These are phyloP conservation scores for Saccharomyces hybrid DNA, from an alignment of 1,139 yeast genomes.

Conservation along the genomic window DNA sequence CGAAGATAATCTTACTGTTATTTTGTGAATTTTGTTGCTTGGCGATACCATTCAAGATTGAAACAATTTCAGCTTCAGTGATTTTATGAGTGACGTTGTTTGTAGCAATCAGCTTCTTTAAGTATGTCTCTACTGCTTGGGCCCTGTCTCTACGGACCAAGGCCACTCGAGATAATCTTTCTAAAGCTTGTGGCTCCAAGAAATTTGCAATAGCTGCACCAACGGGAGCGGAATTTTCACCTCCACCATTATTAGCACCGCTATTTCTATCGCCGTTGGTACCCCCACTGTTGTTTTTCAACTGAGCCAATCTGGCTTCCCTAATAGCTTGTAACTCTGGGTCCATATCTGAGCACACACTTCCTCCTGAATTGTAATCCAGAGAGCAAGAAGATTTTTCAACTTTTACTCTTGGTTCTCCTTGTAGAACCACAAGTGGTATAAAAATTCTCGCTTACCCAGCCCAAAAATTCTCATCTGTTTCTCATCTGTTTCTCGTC, in stretches of 20 bases:
- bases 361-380: neutral
- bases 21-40: slow-evolving; percentile 62
- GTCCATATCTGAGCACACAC: slow-evolving; percentile 36
- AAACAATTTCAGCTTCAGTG: slow-evolving; percentile 72
- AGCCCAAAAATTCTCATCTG: neutral
- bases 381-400: neutral
- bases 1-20: slow-evolving; percentile 54
- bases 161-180: slow-evolving; percentile 76
- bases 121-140: slow-evolving; percentile 73
- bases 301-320: slow-evolving; percentile 77
- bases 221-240: slow-evolving; percentile 13
- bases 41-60: slow-evolving; percentile 73
- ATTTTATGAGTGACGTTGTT: slow-evolving; percentile 73
- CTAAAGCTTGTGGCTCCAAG: slow-evolving; percentile 76
- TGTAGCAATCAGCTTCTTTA: slow-evolving; percentile 63
- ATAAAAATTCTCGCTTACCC: neutral
- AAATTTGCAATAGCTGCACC: slow-evolving; percentile 50
- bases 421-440: neutral
- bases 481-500: neutral
- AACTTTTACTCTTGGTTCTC: neutral
- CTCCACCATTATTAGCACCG: slow-evolving; percentile 9
- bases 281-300: slow-evolving; percentile 49
- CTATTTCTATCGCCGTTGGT: slow-evolving; percentile 11
- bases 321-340: slow-evolving; percentile 81
- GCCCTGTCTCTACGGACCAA: slow-evolving; percentile 92